A percentile compares a stretch with the other conserved stretches of the same genome.
Evolutionary conservation across 1,284 basidiomycete species (phyloP).

Genomic region (Ceratorhiza oryzae-sativae): DNA sequence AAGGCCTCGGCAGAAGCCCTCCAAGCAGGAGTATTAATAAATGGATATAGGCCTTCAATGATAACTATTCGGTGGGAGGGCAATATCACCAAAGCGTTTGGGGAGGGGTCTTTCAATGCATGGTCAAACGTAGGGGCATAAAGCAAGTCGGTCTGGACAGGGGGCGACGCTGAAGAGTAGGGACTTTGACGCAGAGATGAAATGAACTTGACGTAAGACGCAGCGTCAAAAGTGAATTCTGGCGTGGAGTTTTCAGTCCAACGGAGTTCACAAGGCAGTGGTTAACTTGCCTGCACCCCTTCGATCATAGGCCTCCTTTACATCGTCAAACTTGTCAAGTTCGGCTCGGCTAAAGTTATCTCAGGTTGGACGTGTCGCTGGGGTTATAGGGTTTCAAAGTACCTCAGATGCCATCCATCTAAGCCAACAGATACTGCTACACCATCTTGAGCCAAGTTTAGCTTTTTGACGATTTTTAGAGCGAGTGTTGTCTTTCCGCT

Average conservation of each 20-base stretch:
- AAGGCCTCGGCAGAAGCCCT: constrained; percentile 66
- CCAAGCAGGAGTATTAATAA: constrained; percentile 79
- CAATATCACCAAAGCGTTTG: constrained; percentile 59
- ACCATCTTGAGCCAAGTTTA: constrained; percentile 54
- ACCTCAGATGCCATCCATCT: constrained; percentile 79
- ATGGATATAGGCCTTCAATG: constrained; percentile 85
- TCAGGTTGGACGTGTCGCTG: background rate
- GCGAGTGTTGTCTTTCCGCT: constrained; percentile 84
- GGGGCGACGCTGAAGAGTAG: constrained; percentile 42
- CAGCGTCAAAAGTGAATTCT: constrained; percentile 55
- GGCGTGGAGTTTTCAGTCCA: constrained; percentile 65
- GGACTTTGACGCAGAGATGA: constrained; percentile 57
- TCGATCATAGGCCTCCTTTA: constrained; percentile 71
- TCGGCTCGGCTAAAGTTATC: constrained; percentile 62
- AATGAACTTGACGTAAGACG: constrained; percentile 71
- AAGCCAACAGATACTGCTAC: constrained; percentile 70
- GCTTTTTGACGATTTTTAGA: constrained; percentile 58
- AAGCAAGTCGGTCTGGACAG: constrained; percentile 49
- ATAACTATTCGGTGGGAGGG: constrained; percentile 76
- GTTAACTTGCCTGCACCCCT: constrained; percentile 57
- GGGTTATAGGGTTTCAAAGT: constrained; percentile 38
- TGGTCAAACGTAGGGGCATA: constrained; percentile 79
- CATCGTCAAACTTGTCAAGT: constrained; percentile 72
- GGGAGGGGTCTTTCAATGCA: constrained; percentile 56
- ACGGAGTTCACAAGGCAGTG: constrained; percentile 50